Evolutionary conservation across 1,139 yeast species (phyloP).

Genomic region (Meyerozyma smithsonii): DNA sequence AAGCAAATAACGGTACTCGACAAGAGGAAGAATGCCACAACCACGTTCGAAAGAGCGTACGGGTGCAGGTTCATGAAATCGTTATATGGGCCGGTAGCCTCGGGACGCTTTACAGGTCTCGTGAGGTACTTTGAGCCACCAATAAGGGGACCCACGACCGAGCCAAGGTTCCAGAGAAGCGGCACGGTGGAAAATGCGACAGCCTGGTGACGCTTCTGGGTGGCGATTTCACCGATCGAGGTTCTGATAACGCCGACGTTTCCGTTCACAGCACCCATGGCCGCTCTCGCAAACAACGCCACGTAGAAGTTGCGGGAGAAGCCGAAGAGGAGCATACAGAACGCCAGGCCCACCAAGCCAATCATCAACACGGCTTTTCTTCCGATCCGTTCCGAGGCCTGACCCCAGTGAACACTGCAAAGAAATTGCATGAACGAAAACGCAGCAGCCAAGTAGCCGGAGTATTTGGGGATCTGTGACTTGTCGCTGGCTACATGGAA

Average conservation of each 20-base stretch:
- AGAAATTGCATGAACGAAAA: constrained; percentile 53
- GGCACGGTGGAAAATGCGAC: constrained; percentile 59
- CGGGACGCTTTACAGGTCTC: constrained; percentile 15
- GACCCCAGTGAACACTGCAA: constrained; percentile 58
- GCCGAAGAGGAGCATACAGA: constrained; percentile 49
- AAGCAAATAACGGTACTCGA: constrained; percentile 37
- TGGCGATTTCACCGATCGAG: constrained; percentile 55
- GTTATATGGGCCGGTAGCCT: constrained; percentile 13
- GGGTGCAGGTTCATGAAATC: constrained; percentile 42
- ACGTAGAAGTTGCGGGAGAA: constrained; percentile 44
- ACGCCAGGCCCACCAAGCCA: constrained; percentile 48
- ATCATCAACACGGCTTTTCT: constrained; percentile 50
- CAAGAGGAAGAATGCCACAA: constrained; percentile 42
- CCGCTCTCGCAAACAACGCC: constrained; percentile 48
- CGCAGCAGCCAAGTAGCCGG: constrained; percentile 54
- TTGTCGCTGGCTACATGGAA: constrained; percentile 49
- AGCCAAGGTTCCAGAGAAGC: constrained; percentile 54
- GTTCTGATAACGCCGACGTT: constrained; percentile 61
- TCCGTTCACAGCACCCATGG: constrained; percentile 57
- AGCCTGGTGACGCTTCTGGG: constrained; percentile 54
- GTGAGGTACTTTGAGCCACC: constrained; percentile 45
- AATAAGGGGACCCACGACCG: constrained; percentile 52
- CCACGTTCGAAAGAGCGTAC: constrained; percentile 57
- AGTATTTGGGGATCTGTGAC: constrained; percentile 49
- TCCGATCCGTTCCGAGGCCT: constrained; percentile 50